A percentile compares a stretch with the other conserved stretches of the same genome.
Conservation (phyloP, 495 filamentous ascomycete species). For the Parathielavia hyrcaniae region DNA sequence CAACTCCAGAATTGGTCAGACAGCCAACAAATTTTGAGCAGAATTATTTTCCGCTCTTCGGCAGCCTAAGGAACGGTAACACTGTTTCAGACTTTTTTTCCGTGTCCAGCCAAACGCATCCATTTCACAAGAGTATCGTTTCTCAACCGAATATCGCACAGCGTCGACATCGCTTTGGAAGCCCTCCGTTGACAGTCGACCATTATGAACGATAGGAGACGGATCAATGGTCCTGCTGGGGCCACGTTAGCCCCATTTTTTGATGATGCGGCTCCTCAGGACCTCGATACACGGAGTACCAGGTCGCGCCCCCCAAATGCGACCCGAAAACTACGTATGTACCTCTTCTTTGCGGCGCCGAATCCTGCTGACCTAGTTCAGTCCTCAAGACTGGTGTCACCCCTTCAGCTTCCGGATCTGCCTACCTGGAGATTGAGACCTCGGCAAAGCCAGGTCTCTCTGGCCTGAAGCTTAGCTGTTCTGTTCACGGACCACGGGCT, state of each 20-base stretch:
- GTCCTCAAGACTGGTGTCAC: constrained; percentile 88
- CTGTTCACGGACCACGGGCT: constrained; percentile 87
- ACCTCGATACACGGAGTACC: constrained; percentile 43
- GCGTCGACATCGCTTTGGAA: neutral
- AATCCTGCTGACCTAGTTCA: constrained; percentile 34
- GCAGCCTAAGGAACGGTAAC: too few species aligned
- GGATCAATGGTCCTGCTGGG: constrained; percentile 80
- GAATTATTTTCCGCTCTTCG: too few species aligned
- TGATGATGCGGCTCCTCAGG: constrained; percentile 37
- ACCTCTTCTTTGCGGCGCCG: neutral
- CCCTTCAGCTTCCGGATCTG: constrained; percentile 87
- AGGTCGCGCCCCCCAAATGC: constrained; percentile 48
- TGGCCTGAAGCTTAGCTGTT: constrained; percentile 81
- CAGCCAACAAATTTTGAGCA: too few species aligned
- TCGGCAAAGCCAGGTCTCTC: constrained; percentile 46
- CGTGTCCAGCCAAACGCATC: too few species aligned
- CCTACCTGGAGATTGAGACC: constrained; percentile 81
- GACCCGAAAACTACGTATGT: constrained; percentile 78
- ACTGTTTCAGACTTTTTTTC: too few species aligned
- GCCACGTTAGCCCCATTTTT: constrained; percentile 73
- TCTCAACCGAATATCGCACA: too few species aligned
- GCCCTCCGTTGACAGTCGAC: neutral
- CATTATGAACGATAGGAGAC: constrained; percentile 74
- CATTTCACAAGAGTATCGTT: too few species aligned
- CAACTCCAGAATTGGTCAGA: too few species aligned